These are phyloP conservation scores for Lipomyces kockii DNA, from an alignment of 805 yeast species.

Conservation along the genomic window DNA sequence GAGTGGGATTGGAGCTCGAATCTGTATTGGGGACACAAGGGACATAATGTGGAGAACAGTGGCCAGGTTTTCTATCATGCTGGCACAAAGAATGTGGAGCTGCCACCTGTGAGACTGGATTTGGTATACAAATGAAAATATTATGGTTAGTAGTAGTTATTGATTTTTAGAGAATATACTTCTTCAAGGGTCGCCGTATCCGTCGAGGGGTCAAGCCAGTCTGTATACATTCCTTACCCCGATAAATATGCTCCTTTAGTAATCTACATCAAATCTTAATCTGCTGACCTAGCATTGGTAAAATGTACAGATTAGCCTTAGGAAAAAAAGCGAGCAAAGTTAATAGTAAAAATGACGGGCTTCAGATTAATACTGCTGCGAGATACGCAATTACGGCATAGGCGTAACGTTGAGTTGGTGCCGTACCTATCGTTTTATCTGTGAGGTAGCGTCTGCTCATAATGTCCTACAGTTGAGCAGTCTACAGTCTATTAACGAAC, in stretches of 20 bases:
- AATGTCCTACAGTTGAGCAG: not conserved
- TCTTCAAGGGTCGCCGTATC: too few relatives aligned
- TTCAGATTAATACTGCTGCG: too few relatives aligned
- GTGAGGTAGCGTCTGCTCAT: not conserved
- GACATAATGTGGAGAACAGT: not conserved
- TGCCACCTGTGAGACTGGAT: not conserved
- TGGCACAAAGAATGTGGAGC: not conserved
- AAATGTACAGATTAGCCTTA: too few relatives aligned
- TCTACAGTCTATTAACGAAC: not conserved
- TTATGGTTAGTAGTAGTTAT: not conserved
- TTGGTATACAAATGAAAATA: not conserved
- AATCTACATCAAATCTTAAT: too few relatives aligned
- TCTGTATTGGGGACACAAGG: slow-evolving; percentile 15
- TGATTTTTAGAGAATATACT: too few relatives aligned
- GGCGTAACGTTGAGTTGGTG: not conserved
- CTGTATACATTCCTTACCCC: too few relatives aligned
- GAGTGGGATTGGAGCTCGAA: slow-evolving; percentile 7
- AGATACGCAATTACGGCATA: not conserved
- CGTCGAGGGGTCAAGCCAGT: too few relatives aligned
- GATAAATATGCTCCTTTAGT: too few relatives aligned
- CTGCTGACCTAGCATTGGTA: too few relatives aligned
- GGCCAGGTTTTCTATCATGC: not conserved
- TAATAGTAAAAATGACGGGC: too few relatives aligned
- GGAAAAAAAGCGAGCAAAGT: too few relatives aligned
- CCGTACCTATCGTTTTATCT: not conserved